These are phyloP conservation scores for Coleophoma eucalyptorum DNA, from an alignment of 2,329 filamentous ascomycete species.

Conservation along the genomic window DNA sequence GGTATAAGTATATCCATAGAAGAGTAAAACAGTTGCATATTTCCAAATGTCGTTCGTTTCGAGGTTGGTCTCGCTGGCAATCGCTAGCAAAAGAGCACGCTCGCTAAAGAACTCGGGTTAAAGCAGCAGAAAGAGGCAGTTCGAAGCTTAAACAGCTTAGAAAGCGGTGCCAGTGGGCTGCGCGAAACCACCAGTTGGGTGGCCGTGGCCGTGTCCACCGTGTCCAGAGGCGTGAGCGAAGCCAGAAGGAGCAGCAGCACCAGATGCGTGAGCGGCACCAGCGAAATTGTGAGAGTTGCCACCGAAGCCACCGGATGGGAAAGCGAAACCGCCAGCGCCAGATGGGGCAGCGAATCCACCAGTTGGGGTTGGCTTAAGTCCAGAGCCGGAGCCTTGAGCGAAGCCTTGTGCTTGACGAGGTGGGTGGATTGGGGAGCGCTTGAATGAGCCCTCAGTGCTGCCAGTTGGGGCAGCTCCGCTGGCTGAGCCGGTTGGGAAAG, in stretches of 20 bases:
- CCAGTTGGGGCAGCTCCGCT: background rate
- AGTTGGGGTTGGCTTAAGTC: background rate
- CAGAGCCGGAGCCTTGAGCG: background rate
- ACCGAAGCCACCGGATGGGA: background rate
- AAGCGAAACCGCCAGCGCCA: background rate
- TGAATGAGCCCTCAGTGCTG: no score
- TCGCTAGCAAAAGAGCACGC: no score
- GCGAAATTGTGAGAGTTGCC: no score
- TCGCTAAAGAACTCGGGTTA: no score
- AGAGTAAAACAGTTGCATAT: no score
- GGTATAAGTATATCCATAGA: no score
- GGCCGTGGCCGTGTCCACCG: no score
- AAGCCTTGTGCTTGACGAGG: background rate
- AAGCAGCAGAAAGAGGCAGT: no score
- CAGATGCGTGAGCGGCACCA: no score
- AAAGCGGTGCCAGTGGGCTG: background rate
- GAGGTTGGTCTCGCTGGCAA: no score
- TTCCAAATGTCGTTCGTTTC: no score
- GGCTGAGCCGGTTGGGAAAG: background rate
- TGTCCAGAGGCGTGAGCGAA: background rate
- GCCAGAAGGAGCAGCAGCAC: background rate
- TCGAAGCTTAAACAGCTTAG: no score
- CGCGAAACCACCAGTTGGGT: background rate
- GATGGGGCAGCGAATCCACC: background rate
- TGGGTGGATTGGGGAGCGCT: background rate